Conservation (phyloP, 2,329 filamentous ascomycete species). For the Didymella glomerata region DNA sequence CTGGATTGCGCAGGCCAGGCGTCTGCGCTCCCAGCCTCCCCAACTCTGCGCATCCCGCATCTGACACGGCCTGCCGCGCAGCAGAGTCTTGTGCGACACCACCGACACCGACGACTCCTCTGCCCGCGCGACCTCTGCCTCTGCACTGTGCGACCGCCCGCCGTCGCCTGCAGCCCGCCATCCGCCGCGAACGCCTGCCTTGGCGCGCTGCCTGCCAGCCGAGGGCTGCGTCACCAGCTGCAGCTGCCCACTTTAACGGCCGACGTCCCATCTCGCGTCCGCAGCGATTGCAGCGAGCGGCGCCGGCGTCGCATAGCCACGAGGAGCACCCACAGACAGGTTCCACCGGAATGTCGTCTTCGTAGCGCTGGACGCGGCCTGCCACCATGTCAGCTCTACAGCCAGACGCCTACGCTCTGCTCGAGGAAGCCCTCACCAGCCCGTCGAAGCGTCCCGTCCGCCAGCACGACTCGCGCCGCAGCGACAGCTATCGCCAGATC, state of each 20-base stretch:
- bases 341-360: conserved; percentile 33
- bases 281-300: conserved; percentile 19
- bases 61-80: conserved; percentile 18
- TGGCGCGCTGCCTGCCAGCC: conserved; percentile 26
- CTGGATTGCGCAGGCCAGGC: conserved; percentile 20
- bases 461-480: conserved; percentile 39
- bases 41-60: conserved; percentile 3
- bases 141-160: conserved; percentile 7
- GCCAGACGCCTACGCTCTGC: conserved; percentile 40
- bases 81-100: conserved; percentile 14
- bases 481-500: conserved; percentile 37
- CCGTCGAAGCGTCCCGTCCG: conserved; percentile 39
- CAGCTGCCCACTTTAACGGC: conserved; percentile 2
- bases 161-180: not conserved
- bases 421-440: conserved; percentile 44
- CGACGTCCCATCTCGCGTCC: conserved; percentile 8
- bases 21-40: conserved; percentile 30
- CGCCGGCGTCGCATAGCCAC: conserved; percentile 26
- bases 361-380: conserved; percentile 19
- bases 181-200: conserved; percentile 25
- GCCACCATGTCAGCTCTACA: conserved; percentile 32
- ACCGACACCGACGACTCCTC: not conserved
- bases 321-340: conserved; percentile 15
- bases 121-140: conserved; percentile 11
- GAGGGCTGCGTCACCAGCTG: conserved; percentile 35